Evolutionary conservation across 768 basidiomycete genomes (phyloP).

Genomic region (Amanita pallidorosea): DNA sequence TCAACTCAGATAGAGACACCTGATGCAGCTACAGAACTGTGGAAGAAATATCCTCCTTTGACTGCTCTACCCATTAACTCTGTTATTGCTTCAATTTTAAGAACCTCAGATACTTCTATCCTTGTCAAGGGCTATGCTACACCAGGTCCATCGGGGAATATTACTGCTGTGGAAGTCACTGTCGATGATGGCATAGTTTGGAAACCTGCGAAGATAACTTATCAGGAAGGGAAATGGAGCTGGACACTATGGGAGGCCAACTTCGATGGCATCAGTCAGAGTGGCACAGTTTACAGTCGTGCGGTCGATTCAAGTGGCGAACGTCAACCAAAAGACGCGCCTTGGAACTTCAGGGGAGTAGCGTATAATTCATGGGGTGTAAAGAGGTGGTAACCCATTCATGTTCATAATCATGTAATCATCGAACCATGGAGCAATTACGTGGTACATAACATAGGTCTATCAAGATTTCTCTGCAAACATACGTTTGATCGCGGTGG

Average conservation of each 20-base stretch:
- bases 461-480: slow-evolving; percentile 45
- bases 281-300: slow-evolving; percentile 34
- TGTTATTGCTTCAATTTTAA: slow-evolving; percentile 35
- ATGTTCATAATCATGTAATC: not conserved
- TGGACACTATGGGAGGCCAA: slow-evolving; percentile 63
- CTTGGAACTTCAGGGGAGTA: slow-evolving; percentile 64
- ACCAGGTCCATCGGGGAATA: slow-evolving; percentile 31
- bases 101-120: slow-evolving; percentile 21
- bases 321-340: slow-evolving; percentile 34
- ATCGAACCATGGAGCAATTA: not conserved
- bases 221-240: slow-evolving; percentile 58
- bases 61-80: slow-evolving; percentile 53
- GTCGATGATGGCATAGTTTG: slow-evolving; percentile 42
- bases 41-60: slow-evolving; percentile 50
- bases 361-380: slow-evolving; percentile 44
- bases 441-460: not conserved
- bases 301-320: slow-evolving; percentile 40
- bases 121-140: slow-evolving; percentile 50
- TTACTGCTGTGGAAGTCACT: slow-evolving; percentile 39
- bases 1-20: slow-evolving; percentile 31
- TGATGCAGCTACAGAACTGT: slow-evolving; percentile 30
- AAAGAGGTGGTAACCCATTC: slow-evolving; percentile 21
- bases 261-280: slow-evolving; percentile 22
- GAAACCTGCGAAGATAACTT: slow-evolving; percentile 38
- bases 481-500: slow-evolving; percentile 66